Evolutionary conservation across 176 grass and related monocot genomes (phyloP).

Genomic region (Panicum miliaceum): DNA sequence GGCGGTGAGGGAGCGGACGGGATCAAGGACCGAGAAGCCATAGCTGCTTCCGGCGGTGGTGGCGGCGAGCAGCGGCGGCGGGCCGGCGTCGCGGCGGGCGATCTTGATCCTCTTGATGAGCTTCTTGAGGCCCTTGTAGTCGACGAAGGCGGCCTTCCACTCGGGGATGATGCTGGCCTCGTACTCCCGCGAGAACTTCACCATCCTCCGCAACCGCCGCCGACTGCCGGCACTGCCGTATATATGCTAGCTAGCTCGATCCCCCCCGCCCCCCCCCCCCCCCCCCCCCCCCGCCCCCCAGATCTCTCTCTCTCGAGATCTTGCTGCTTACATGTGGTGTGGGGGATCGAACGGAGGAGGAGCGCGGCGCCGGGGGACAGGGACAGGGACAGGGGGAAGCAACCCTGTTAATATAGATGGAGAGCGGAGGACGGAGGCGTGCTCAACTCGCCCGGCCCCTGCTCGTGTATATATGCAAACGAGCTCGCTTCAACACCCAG

Average conservation of each 20-base stretch:
- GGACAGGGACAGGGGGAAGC: conserved; percentile 54
- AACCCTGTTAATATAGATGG: conserved; percentile 40
- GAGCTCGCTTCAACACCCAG: not conserved
- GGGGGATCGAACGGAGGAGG: not conserved
- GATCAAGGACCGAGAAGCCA: conserved; percentile 76
- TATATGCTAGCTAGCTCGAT: not conserved
- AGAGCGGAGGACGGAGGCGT: not conserved
- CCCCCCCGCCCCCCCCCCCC: too few relatives aligned
- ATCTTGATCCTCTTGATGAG: conserved; percentile 81
- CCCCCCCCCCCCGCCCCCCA: too few relatives aligned
- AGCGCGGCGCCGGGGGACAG: not conserved
- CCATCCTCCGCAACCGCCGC: conserved; percentile 40
- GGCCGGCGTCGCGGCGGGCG: conserved; percentile 29
- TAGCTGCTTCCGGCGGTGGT: not conserved
- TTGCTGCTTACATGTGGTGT: not conserved
- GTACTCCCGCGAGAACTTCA: conserved; percentile 96
- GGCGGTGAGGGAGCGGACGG: conserved; percentile 57
- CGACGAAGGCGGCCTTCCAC: conserved; percentile 74
- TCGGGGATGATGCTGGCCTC: conserved; percentile 78
- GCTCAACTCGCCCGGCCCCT: not conserved
- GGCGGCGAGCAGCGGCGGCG: not conserved
- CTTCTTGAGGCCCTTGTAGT: conserved; percentile 89
- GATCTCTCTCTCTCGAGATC: too few relatives aligned
- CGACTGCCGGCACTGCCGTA: not conserved
- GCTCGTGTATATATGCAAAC: not conserved